These are phyloP conservation scores for Fusarium scirpi DNA, from an alignment of 2,329 filamentous ascomycete species.

Conservation along the genomic window DNA sequence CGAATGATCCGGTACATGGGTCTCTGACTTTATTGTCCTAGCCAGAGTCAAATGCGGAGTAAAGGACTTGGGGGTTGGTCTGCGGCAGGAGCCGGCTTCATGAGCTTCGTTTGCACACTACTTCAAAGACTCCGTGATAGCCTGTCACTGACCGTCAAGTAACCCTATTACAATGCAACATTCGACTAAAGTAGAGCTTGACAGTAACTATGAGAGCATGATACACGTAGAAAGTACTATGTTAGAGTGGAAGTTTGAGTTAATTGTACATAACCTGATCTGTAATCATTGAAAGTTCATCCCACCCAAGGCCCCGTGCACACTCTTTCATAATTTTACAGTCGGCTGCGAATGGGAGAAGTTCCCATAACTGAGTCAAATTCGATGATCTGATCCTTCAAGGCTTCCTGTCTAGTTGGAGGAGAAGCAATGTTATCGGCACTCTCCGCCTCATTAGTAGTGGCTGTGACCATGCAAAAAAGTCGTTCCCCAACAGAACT, in stretches of 20 bases:
- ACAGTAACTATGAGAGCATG: too few species aligned
- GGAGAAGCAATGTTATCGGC: neutral
- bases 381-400: neutral
- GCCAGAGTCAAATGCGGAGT: too few species aligned
- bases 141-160: neutral
- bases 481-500: constrained; percentile 13
- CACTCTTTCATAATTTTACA: neutral
- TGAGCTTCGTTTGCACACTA: neutral
- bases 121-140: neutral
- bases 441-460: neutral
- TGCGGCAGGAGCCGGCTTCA: neutral
- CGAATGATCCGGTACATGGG: neutral
- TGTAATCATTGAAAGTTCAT: neutral
- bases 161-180: neutral
- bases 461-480: neutral
- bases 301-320: neutral
- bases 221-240: neutral
- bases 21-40: neutral
- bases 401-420: neutral
- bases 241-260: too few species aligned
- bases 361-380: constrained; percentile 2
- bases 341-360: neutral
- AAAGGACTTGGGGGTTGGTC: rapidly evolving
- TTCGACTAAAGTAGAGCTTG: neutral
- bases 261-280: too few species aligned